These are phyloP conservation scores for Yamadazyma phyllophila DNA, from an alignment of 805 yeast genomes.

Conservation along the genomic window DNA sequence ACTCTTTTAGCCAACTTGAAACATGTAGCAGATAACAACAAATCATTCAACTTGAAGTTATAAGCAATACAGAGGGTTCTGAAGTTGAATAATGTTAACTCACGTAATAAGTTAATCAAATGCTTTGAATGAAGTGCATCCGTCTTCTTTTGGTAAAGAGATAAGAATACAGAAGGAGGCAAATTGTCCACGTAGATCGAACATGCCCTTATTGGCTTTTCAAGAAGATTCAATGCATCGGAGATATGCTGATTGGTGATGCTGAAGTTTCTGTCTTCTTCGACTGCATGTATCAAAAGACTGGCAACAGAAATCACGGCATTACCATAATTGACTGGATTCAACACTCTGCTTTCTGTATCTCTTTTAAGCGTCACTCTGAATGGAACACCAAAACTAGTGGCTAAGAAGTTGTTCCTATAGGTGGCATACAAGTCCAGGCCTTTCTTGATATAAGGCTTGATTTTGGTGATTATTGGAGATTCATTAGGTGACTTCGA, in stretches of 20 bases:
- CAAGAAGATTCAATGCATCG: conserved; percentile 58
- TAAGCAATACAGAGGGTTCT: conserved; percentile 63
- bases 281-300: conserved; percentile 56
- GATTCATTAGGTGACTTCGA: conserved; percentile 1
- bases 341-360: conserved; percentile 58
- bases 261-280: conserved; percentile 58
- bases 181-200: conserved; percentile 33
- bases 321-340: conserved; percentile 58
- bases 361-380: conserved; percentile 46
- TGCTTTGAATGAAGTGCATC: conserved; percentile 23
- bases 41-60: conserved; percentile 61
- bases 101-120: conserved; percentile 56
- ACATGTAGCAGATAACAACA: conserved; percentile 60
- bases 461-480: conserved; percentile 9
- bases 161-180: conserved; percentile 49
- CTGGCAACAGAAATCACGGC: conserved; percentile 61
- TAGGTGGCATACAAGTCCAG: conserved; percentile 13
- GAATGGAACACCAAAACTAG: conserved; percentile 34
- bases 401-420: conserved; percentile 25
- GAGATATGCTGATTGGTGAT: conserved; percentile 53
- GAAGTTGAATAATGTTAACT: conserved; percentile 61
- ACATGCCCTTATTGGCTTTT: conserved; percentile 50
- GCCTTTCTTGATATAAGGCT: conserved; percentile 9
- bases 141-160: conserved; percentile 23
- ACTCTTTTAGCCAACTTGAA: conserved; percentile 72